These are phyloP conservation scores for Xylaria nigripes DNA, from an alignment of 495 filamentous ascomycete genomes.

Conservation along the genomic window DNA sequence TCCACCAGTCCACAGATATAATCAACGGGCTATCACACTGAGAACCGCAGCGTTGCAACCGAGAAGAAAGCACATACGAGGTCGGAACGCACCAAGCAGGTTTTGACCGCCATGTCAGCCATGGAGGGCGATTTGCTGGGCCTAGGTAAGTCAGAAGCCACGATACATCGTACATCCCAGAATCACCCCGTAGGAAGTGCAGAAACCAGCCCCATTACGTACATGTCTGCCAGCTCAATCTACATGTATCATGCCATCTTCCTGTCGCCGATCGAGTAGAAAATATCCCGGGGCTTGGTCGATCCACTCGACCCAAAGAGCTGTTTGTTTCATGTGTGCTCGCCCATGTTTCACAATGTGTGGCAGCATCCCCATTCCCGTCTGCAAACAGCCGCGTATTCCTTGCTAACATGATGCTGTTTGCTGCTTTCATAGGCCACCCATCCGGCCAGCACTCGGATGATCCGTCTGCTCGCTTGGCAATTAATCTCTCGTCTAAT, in stretches of 20 bases:
- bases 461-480: constrained; percentile 41
- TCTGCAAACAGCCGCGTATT: constrained; percentile 31
- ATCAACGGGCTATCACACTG: not conserved
- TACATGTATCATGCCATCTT: not conserved
- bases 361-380: constrained; percentile 38
- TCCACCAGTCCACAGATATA: not conserved
- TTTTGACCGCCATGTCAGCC: constrained; percentile 9
- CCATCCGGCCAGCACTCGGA: constrained; percentile 16
- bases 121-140: constrained; percentile 13
- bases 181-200: not conserved
- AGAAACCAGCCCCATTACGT: constrained; percentile 1
- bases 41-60: constrained; percentile 5
- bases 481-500: constrained; percentile 74
- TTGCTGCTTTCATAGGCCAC: constrained; percentile 23
- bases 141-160: constrained; percentile 7
- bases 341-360: constrained; percentile 44
- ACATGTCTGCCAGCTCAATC: not conserved
- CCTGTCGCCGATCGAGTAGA: not conserved
- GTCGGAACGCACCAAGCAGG: constrained; percentile 5
- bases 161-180: not conserved
- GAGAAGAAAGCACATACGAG: constrained; percentile 10
- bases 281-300: not conserved
- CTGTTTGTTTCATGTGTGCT: constrained; percentile 44
- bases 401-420: constrained; percentile 29
- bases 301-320: constrained; percentile 31